Conservation (phyloP, 2,329 filamentous ascomycete genomes). For the Talaromyces sp. region DNA sequence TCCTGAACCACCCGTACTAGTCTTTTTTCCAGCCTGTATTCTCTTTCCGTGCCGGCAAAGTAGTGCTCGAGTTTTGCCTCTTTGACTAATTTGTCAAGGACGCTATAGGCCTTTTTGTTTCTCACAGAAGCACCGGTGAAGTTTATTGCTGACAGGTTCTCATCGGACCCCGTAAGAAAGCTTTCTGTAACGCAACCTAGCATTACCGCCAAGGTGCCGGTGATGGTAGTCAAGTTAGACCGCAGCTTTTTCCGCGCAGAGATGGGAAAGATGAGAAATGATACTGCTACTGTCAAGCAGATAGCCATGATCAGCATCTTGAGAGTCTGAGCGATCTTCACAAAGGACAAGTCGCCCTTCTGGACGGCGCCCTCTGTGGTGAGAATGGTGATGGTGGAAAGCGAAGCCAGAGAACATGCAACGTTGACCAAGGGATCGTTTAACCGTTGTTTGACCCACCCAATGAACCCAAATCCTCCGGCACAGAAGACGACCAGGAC, state of each 20-base stretch:
- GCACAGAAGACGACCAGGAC: slow-evolving; percentile 81
- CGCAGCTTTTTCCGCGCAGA: slow-evolving; percentile 72
- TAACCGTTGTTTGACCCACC: slow-evolving; percentile 77
- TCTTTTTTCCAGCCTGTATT: slow-evolving; percentile 73
- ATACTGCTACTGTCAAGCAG: slow-evolving; percentile 65
- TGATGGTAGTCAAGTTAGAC: slow-evolving; percentile 67
- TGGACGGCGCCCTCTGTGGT: slow-evolving; percentile 90
- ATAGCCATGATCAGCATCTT: slow-evolving; percentile 82
- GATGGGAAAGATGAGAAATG: slow-evolving; percentile 71
- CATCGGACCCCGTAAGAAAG: slow-evolving; percentile 78
- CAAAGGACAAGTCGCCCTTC: slow-evolving; percentile 71
- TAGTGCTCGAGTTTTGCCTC: slow-evolving; percentile 92
- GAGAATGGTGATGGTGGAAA: slow-evolving; percentile 83
- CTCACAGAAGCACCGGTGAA: slow-evolving; percentile 59
- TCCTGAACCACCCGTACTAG: slow-evolving; percentile 81
- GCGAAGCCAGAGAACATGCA: slow-evolving; percentile 76
- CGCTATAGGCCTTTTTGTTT: slow-evolving; percentile 64
- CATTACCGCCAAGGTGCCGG: slow-evolving; percentile 73
- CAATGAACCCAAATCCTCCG: slow-evolving; percentile 79
- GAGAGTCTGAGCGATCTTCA: slow-evolving; percentile 75
- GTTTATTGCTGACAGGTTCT: slow-evolving; percentile 64
- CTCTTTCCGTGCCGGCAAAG: slow-evolving; percentile 69
- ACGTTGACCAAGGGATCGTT: slow-evolving; percentile 78
- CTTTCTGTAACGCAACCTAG: slow-evolving; percentile 74
- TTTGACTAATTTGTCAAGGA: slow-evolving; percentile 70